These are phyloP conservation scores for Aspergillus tanneri DNA, from an alignment of 2,329 filamentous ascomycete genomes.

Conservation along the genomic window DNA sequence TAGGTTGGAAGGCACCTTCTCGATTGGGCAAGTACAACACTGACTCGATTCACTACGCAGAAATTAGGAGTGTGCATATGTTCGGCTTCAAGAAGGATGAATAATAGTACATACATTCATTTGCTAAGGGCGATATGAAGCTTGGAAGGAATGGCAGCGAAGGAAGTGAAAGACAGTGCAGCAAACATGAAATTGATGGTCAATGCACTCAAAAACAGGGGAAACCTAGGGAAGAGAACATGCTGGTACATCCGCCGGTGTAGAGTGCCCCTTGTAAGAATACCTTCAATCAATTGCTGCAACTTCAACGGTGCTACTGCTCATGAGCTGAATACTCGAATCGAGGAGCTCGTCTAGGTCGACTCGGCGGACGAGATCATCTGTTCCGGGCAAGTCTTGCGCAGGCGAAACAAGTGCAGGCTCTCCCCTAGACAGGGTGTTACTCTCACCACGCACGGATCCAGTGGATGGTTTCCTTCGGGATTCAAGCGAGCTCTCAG, in stretches of 20 bases:
- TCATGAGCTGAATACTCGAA: constrained; percentile 11
- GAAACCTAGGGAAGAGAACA: neutral
- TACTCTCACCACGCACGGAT: constrained; percentile 19
- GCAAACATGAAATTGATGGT: neutral
- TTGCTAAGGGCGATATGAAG: neutral
- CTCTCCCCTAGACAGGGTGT: constrained; percentile 19
- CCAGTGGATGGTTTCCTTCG: constrained; percentile 25
- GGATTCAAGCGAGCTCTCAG: constrained; percentile 24
- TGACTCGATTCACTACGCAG: too few species aligned
- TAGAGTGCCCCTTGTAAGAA: constrained; percentile 3
- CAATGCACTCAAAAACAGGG: neutral
- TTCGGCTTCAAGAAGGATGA: neutral
- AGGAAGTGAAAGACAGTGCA: neutral
- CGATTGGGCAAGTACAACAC: neutral
- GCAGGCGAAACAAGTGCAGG: constrained; percentile 17
- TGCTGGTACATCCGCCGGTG: too few species aligned
- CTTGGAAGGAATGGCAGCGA: too few species aligned
- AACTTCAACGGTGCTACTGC: constrained; percentile 9
- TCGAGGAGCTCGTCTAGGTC: constrained; percentile 22
- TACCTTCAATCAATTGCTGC: constrained; percentile 21
- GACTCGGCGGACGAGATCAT: constrained; percentile 15
- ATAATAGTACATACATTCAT: neutral
- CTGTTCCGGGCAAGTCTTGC: constrained; percentile 21
- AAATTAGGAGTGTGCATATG: too few species aligned
- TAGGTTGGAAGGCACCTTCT: neutral